phyloP scores from a whole-genome alignment of 441 rosid species.

The Hypseocharis bilobata region DNA sequence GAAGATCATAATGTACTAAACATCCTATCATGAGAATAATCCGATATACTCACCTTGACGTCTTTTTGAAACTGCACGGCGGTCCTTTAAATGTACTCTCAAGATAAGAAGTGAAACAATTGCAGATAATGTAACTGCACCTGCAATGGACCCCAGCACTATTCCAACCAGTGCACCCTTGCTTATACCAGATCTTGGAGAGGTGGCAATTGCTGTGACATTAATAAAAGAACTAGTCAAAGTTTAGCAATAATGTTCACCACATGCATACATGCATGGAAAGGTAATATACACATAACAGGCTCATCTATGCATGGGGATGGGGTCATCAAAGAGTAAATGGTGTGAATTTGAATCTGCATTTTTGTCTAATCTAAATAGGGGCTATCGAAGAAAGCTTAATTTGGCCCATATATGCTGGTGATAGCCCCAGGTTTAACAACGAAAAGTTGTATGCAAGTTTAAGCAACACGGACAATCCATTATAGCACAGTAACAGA shows the following conservation, averaged over 20 bases:
- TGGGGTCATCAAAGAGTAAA: background rate
- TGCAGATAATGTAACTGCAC: constrained; percentile 60
- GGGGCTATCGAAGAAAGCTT: background rate
- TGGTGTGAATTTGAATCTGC: constrained; percentile 2
- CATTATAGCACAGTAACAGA: no score
- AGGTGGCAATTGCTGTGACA: constrained; percentile 32
- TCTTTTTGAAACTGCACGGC: constrained; percentile 35
- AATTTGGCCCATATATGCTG: no score
- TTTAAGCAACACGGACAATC: no score
- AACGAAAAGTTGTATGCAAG: no score
- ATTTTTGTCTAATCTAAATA: background rate
- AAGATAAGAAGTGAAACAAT: constrained; percentile 52
- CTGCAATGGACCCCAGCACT: constrained; percentile 63
- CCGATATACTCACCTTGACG: constrained; percentile 46
- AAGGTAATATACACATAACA: no score
- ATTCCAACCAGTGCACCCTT: constrained; percentile 59
- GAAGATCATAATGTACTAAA: background rate
- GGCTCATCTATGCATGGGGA: background rate
- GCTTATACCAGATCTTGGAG: constrained; percentile 38
- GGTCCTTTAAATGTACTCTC: constrained; percentile 39
- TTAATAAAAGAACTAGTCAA: constrained; percentile 11
- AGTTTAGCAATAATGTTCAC: constrained; percentile 1
- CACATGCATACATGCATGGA: background rate
- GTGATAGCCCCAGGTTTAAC: no score
- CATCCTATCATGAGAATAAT: background rate